Percentiles rank a stretch among this genome's conserved stretches.
These are phyloP conservation scores for Clonostachys rosea DNA, from an alignment of 2,329 filamentous ascomycete species.

Conservation along the genomic window DNA sequence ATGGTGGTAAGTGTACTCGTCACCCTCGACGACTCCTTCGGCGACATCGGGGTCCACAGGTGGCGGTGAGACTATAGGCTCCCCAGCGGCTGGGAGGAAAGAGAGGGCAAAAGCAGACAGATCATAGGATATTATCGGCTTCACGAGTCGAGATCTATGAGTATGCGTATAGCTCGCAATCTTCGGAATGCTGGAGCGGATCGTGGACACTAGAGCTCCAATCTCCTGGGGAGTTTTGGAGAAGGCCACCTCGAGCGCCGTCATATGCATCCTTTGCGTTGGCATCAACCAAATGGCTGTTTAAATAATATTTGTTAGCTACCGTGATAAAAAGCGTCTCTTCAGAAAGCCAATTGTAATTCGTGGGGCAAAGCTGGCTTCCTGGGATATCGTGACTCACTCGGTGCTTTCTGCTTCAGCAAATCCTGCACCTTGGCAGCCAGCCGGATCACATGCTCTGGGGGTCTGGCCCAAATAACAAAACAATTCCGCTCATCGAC, in stretches of 20 bases:
- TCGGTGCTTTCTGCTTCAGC: slow-evolving; percentile 59
- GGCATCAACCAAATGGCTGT: slow-evolving; percentile 77
- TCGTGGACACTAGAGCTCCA: slow-evolving; percentile 48
- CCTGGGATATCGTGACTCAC: slow-evolving; percentile 41
- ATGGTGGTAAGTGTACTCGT: slow-evolving; percentile 85
- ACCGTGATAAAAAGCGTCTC: too few relatives aligned
- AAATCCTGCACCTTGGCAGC: slow-evolving; percentile 65
- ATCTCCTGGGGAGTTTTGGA: slow-evolving; percentile 70
- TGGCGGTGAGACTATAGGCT: slow-evolving; percentile 34
- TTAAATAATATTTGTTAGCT: too few relatives aligned
- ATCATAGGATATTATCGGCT: slow-evolving; percentile 80
- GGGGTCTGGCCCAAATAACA: slow-evolving; percentile 84
- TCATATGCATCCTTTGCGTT: slow-evolving; percentile 73
- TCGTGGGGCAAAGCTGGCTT: too few relatives aligned
- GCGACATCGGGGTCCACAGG: slow-evolving; percentile 28
- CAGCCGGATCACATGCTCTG: slow-evolving; percentile 63
- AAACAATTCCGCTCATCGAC: slow-evolving; percentile 75
- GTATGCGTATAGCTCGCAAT: slow-evolving; percentile 63
- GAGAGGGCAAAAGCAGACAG: slow-evolving; percentile 80
- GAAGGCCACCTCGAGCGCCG: slow-evolving; percentile 79
- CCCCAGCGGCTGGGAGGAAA: slow-evolving; percentile 74
- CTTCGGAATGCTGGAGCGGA: slow-evolving; percentile 50
- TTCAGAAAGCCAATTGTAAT: too few relatives aligned
- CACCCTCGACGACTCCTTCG: slow-evolving; percentile 38
- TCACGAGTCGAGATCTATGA: slow-evolving; percentile 72